These are phyloP conservation scores for Linnemannia elongata DNA, from an alignment of 192 early-diverging fungal genomes.

Conservation along the genomic window DNA sequence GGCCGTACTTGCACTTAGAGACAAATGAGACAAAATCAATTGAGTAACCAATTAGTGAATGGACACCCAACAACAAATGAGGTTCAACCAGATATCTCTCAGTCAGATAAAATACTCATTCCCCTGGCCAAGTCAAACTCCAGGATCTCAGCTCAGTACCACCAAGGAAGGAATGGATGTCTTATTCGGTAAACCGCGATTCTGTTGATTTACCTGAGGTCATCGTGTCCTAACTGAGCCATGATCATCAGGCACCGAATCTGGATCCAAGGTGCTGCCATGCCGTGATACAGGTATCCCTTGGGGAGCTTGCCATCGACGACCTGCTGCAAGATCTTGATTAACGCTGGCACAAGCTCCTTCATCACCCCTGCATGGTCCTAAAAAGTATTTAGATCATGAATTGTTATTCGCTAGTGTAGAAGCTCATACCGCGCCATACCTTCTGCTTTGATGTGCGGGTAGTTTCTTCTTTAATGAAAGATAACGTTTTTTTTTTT, in stretches of 20 bases:
- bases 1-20: conserved; percentile 51
- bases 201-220: conserved; percentile 37
- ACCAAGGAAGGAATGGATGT: neutral
- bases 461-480: neutral
- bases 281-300: conserved; percentile 66
- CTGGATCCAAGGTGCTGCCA: conserved; percentile 69
- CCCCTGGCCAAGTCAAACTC: neutral
- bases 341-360: conserved; percentile 53
- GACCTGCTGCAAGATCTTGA: conserved; percentile 61
- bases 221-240: conserved; percentile 42
- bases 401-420: neutral
- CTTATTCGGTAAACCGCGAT: neutral
- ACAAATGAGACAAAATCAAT: neutral
- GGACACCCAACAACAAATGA: neutral
- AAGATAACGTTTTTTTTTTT: neutral
- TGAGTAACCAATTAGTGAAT: neutral
- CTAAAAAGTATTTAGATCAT: conserved; percentile 17
- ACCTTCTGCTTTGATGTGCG: neutral
- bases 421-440: neutral
- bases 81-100: neutral
- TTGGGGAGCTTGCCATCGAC: conserved; percentile 61
- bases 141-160: neutral
- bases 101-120: neutral
- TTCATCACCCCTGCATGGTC: conserved; percentile 46
- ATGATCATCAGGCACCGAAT: conserved; percentile 63